phyloP scores from a whole-genome alignment of 768 basidiomycete genomes.

The Phylloporus arenicola region DNA sequence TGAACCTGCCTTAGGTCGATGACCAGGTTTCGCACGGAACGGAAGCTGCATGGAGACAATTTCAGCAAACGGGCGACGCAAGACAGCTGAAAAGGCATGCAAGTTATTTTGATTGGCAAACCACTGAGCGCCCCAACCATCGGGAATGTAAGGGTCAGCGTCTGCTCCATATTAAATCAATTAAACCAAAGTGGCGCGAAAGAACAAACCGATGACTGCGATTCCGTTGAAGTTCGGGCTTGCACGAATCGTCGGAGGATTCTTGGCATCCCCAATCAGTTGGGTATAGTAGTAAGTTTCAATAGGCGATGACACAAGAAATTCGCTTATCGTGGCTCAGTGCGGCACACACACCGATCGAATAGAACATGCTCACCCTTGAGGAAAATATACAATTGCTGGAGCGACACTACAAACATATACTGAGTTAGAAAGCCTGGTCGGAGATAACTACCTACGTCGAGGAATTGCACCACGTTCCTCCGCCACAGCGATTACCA shows the following conservation, averaged over 20 bases:
- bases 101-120: slow-evolving; percentile 23
- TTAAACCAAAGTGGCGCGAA: slow-evolving; percentile 11
- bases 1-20: slow-evolving; percentile 62
- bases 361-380: slow-evolving; percentile 42
- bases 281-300: slow-evolving; percentile 72
- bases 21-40: slow-evolving; percentile 68
- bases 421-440: background rate
- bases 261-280: slow-evolving; percentile 68
- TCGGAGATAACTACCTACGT: slow-evolving; percentile 32
- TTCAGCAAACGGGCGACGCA: slow-evolving; percentile 23
- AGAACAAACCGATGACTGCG: slow-evolving; percentile 61
- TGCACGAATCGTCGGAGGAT: slow-evolving; percentile 63
- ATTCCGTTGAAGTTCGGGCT: slow-evolving; percentile 55
- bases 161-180: slow-evolving; percentile 42
- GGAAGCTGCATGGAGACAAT: slow-evolving; percentile 54
- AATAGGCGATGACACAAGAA: slow-evolving; percentile 51
- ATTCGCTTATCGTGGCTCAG: slow-evolving; percentile 43
- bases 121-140: slow-evolving; percentile 35
- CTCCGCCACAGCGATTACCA: slow-evolving; percentile 57
- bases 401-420: slow-evolving; percentile 38
- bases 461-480: slow-evolving; percentile 39
- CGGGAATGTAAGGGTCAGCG: slow-evolving; percentile 64
- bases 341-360: background rate
- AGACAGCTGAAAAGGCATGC: slow-evolving; percentile 2
- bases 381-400: slow-evolving; percentile 70